phyloP scores from a whole-genome alignment of 2,329 filamentous ascomycete genomes.

The Ceratocystis cubensis region DNA sequence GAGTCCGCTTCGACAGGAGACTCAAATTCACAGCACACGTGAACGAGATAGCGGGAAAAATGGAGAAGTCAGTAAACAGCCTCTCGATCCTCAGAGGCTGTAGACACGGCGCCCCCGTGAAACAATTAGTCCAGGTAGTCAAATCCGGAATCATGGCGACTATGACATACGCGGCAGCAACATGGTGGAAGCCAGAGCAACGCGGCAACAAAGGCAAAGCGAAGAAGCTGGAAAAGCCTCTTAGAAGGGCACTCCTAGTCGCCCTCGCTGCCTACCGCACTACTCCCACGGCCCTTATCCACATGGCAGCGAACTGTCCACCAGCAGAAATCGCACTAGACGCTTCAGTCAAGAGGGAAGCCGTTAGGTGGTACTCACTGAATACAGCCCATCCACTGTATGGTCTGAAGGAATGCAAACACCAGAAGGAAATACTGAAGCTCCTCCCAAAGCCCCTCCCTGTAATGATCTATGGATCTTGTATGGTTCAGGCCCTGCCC shows the following conservation, averaged over 20 bases:
- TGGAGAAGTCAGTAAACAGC: no score
- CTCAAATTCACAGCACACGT: no score
- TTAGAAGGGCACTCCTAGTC: not conserved
- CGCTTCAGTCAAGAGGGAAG: not conserved
- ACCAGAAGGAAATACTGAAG: not conserved
- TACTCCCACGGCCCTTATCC: not conserved
- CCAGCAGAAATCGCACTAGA: not conserved
- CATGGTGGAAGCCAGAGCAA: not conserved
- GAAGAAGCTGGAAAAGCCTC: not conserved
- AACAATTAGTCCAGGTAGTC: no score
- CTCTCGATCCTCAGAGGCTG: no score
- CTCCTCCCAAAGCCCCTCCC: constrained; percentile 3
- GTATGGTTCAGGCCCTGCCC: no score
- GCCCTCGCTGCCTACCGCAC: not conserved
- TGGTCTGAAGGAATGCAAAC: not conserved
- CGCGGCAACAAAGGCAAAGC: not conserved
- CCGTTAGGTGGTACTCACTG: not conserved
- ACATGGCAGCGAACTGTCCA: not conserved
- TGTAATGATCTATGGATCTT: no score
- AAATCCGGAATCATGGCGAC: no score
- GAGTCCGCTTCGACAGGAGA: no score
- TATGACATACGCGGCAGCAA: not conserved
- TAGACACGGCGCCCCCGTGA: no score
- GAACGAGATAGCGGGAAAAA: no score
- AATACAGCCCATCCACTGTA: not conserved